A percentile compares a stretch with the other conserved stretches of the same genome.
These are phyloP conservation scores for Eutypa lata DNA, from an alignment of 2,329 filamentous ascomycete genomes.

Conservation along the genomic window DNA sequence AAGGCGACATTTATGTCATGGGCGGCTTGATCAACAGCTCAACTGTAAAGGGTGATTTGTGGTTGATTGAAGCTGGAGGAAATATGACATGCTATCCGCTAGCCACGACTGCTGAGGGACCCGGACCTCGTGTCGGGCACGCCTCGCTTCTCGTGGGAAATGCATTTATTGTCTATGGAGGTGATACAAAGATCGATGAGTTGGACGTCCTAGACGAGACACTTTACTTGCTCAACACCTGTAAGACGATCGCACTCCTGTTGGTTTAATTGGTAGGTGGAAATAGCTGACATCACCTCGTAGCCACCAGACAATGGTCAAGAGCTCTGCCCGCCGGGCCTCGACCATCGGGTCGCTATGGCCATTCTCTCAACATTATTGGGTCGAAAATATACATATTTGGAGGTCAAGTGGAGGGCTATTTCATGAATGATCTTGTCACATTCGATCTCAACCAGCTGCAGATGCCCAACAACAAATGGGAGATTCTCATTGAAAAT, in stretches of 20 bases:
- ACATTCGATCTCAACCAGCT: slow-evolving; percentile 95
- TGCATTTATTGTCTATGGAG: slow-evolving; percentile 97
- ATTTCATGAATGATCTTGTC: slow-evolving; percentile 95
- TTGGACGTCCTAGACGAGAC: slow-evolving; percentile 90
- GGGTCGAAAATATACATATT: slow-evolving; percentile 98
- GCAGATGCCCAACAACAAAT: slow-evolving; percentile 85
- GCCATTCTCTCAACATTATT: slow-evolving; percentile 92
- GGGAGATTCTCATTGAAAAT: slow-evolving; percentile 87
- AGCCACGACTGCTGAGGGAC: slow-evolving; percentile 87
- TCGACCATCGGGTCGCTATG: slow-evolving; percentile 86
- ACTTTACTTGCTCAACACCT: slow-evolving; percentile 93
- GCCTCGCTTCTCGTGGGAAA: slow-evolving; percentile 93
- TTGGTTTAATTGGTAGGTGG: background rate
- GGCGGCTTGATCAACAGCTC: slow-evolving; percentile 92
- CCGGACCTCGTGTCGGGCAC: slow-evolving; percentile 91
- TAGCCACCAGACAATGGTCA: slow-evolving; percentile 97
- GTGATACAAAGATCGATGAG: slow-evolving; percentile 96
- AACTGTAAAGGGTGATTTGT: slow-evolving; percentile 93
- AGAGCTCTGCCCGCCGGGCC: slow-evolving; percentile 83
- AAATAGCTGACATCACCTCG: slow-evolving; percentile 4
- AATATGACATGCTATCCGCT: slow-evolving; percentile 90
- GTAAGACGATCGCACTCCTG: slow-evolving; percentile 52
- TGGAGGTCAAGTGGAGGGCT: slow-evolving; percentile 93
- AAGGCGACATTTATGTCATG: slow-evolving; percentile 97
- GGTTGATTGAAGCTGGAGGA: slow-evolving; percentile 91